Percentiles rank a stretch among this genome's conserved stretches.
Evolutionary conservation across 345 rosid genomes (phyloP).

Genomic region (Anastatica hierochuntica): DNA sequence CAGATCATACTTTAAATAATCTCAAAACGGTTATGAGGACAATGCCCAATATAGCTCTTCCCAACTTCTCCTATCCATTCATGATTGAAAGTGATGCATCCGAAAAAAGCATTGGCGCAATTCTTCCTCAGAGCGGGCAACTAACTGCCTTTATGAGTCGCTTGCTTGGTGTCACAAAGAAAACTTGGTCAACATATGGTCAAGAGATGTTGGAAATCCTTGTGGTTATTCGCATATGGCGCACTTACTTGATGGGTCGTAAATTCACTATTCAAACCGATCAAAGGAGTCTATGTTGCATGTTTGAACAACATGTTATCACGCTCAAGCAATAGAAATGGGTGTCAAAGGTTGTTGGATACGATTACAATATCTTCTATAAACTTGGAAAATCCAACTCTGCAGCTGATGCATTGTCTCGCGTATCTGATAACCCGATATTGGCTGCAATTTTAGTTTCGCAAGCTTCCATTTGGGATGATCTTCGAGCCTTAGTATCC

Average conservation of each 20-base stretch:
- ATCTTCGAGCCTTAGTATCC: too few relatives aligned
- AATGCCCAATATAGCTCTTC: not conserved
- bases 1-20: fast-evolving
- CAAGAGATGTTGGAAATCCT: not conserved
- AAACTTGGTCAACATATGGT: not conserved
- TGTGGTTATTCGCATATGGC: too few relatives aligned
- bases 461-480: too few relatives aligned
- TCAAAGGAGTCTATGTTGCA: too few relatives aligned
- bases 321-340: not conserved
- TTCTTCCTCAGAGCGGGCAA: not conserved
- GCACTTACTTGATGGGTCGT: too few relatives aligned
- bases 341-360: not conserved
- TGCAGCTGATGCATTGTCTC: too few relatives aligned
- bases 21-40: not conserved
- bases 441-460: too few relatives aligned
- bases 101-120: not conserved
- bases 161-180: not conserved
- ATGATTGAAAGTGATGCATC: not conserved
- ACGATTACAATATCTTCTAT: not conserved
- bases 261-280: too few relatives aligned
- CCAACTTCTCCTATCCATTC: not conserved
- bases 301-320: too few relatives aligned
- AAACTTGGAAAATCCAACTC: too few relatives aligned
- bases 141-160: not conserved
- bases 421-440: too few relatives aligned